A percentile compares a stretch with the other conserved stretches of the same genome.
These are phyloP conservation scores for Arthroderma uncinatum DNA, from an alignment of 2,329 filamentous ascomycete species.

Conservation along the genomic window DNA sequence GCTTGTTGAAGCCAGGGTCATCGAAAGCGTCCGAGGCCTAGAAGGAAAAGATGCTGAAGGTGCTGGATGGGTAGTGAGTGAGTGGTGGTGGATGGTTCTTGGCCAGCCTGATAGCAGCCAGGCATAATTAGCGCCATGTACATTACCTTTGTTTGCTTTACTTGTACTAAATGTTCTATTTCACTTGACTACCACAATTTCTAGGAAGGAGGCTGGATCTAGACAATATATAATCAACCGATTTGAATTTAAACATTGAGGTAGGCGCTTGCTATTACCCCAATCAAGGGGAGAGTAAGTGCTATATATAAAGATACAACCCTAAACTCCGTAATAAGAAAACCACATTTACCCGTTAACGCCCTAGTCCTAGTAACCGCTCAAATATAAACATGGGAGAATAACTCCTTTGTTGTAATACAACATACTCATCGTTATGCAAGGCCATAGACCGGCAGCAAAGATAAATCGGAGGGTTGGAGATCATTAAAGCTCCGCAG, in stretches of 20 bases:
- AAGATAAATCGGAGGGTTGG: background rate
- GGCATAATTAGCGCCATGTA: background rate
- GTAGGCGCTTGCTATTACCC: too few species aligned
- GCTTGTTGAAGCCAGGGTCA: conserved; percentile 25
- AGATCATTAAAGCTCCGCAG: background rate
- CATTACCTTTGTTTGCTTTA: background rate
- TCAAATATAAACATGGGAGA: background rate
- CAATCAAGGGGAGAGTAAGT: too few species aligned
- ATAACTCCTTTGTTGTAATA: background rate
- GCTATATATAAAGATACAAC: background rate
- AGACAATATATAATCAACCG: too few species aligned
- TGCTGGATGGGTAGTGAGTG: conserved; percentile 25
- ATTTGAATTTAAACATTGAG: too few species aligned
- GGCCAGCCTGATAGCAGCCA: background rate
- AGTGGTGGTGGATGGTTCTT: conserved; percentile 29
- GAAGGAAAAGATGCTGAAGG: conserved; percentile 13
- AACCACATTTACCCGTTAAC: background rate
- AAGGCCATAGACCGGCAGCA: background rate
- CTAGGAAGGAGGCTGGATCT: too few species aligned
- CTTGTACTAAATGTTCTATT: background rate
- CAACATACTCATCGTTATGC: background rate
- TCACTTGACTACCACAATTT: background rate
- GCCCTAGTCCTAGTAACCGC: background rate
- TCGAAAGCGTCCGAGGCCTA: conserved; percentile 15
- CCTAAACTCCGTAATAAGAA: background rate